Evolutionary conservation across 2,329 filamentous ascomycete genomes (phyloP), one percentile per base, ranked within the genome.

Genomic region (Ophiostoma ips): DNA sequence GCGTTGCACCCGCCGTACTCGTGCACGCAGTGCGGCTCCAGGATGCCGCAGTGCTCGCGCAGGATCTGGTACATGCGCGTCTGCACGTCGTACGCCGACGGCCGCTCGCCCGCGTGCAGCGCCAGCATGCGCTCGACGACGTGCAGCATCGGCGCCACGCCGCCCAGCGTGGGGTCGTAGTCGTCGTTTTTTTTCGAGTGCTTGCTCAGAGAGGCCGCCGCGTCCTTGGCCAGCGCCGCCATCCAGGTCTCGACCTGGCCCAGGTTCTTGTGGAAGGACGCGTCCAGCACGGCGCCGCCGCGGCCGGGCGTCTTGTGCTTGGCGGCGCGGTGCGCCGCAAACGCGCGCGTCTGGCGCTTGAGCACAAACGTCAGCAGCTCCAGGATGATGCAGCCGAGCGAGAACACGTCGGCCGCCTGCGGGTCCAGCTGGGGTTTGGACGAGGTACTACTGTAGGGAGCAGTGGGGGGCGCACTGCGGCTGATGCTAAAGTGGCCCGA

Each of bases 221-320:
- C 77, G n/a, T 81, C 76, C 52, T 76, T 76, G 31, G 76, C 75
- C 5, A 86, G 65, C 2, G 64, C 64, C 1, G 68, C 66, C 68
- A 85, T 82, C 84, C 84, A 88, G 13, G 70, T 70, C 55, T 83
- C 76, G 2, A 87, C 72, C 61, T 84, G 81, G 15, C 76, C 72
- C 1, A 83, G 68, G 57, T 87, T 85, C 55, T 76, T 75, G 63
- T 87, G 83, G 62, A 84, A 88, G 0, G 81, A 84, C 0, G 81
- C 73, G 63, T 87, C 83, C 8, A 74, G 71, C 1, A 81, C 73
- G 6, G 77, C 79, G 12, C 77, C 78, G 30, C 77, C 77, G 21
- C 75, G 67, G 0, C 73, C 72, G 13, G 71, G 63, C 37, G 66
- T 73, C 60, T 79, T 81, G 60, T 83, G 78, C 59, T 80, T 81